Base-by-base conservation (phyloP, 1,139 yeast species). In the Yamadazyma kanchanaburiensis region DNA sequence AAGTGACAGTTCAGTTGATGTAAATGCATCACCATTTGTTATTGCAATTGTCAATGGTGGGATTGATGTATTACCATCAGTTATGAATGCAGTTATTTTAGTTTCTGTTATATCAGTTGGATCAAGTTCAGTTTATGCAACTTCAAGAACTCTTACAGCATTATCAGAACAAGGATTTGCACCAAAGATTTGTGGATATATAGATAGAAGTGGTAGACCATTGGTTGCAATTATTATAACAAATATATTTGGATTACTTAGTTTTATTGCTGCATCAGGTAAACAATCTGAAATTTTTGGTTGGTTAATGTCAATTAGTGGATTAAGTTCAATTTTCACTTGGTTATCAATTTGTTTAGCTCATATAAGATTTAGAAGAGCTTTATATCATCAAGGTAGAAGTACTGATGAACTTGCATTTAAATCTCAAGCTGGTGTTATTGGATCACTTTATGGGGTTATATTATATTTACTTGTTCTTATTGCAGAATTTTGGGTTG, bases 21-120 rank as follows among this genome's bases (percentile, higher is more conserved):
- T 48, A 4, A 43, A 46, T 6, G 53, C 54, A 6, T 50, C 55
- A 4, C 57, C 57, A 7, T 51, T 52, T 37, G 56, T 51, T 18
- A 51, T 53, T 39, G 79, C 80, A 6, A 63, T 76, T 33, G 65
- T 66, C 25, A 59, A 64, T 31, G 80, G 79, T 5, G 80, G 81
- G 9, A 64, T 69, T 28, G 50, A 52, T 17, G 70, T 60, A 3
- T 55, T 71, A 31, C 71, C 73, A 7, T 58, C 68, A 22, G 59
- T 66, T n/a, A 61, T 66, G 52, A 67, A 67, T 39, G 71, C 65
- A 6, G 63, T 66, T 10, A 62, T 67, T 28, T 48, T 67, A 30
- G 55, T 66, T 11, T 55, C 72, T 1, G 63, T 66, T 22, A 54
- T 66, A 28, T 61, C 72, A 5, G 69, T 66, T 20, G 73, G 70